Conservation (phyloP, 768 basidiomycete genomes). For the Mycena rebaudengoi region DNA sequence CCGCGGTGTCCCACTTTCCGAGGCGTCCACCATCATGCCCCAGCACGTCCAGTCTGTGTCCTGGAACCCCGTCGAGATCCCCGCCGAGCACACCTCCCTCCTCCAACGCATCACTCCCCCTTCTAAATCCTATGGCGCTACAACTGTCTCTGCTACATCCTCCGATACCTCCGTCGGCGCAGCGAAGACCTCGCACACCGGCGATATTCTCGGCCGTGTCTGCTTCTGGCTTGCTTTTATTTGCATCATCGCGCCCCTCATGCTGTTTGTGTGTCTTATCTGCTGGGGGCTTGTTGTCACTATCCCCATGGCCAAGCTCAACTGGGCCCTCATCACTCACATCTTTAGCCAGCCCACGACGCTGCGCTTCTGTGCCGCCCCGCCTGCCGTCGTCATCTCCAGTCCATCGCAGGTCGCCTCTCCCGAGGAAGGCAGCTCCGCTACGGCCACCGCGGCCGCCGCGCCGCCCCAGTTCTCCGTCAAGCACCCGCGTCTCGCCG, state of each 20-base stretch:
- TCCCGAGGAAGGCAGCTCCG: conserved; percentile 30
- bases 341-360: conserved; percentile 80
- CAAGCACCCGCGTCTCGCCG: conserved; percentile 77
- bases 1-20: conserved; percentile 49
- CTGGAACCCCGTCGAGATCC: conserved; percentile 44
- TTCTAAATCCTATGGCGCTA: conserved; percentile 78
- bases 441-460: too few species aligned
- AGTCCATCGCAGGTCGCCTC: conserved; percentile 36
- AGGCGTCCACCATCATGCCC: conserved; percentile 50
- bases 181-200: conserved; percentile 42
- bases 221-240: conserved; percentile 85
- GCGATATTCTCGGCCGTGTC: conserved; percentile 72
- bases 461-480: conserved; percentile 64
- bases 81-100: conserved; percentile 59
- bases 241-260: conserved; percentile 84
- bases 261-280: conserved; percentile 85
- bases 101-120: conserved; percentile 49
- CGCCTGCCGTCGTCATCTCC: conserved; percentile 69
- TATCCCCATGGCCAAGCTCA: conserved; percentile 97
- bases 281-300: conserved; percentile 98
- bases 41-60: conserved; percentile 52
- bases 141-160: conserved; percentile 41
- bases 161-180: conserved; percentile 42
- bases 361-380: conserved; percentile 94
- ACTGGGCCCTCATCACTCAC: conserved; percentile 91